Conservation (phyloP, 805 yeast species). For the Middelhovenomyces tepae region DNA sequence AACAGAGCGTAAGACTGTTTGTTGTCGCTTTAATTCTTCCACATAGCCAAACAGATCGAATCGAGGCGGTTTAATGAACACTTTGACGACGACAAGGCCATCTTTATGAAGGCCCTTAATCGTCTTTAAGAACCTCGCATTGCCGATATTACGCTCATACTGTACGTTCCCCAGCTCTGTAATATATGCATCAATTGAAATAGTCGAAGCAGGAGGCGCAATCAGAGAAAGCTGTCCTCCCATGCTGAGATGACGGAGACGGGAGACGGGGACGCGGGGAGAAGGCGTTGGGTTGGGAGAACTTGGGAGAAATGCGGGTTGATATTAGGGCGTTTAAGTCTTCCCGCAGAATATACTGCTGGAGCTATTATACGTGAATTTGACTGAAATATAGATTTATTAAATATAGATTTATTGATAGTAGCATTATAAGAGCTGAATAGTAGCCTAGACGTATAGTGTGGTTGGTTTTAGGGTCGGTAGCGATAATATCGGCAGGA, state of each 20-base stretch:
- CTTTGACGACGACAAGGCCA: slow-evolving; percentile 69
- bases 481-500: no score
- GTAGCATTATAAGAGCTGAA: no score
- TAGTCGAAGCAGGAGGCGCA: slow-evolving; percentile 87
- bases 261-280: no score
- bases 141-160: slow-evolving; percentile 65
- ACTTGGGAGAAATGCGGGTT: no score
- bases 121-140: slow-evolving; percentile 79
- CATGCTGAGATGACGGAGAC: slow-evolving; percentile 39
- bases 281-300: no score
- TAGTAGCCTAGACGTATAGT: no score
- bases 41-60: slow-evolving; percentile 21
- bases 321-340: no score
- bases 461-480: no score
- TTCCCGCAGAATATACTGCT: no score
- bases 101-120: slow-evolving; percentile 67
- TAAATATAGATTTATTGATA: no score
- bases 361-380: no score
- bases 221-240: slow-evolving; percentile 79
- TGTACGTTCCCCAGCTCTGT: slow-evolving; percentile 70
- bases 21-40: slow-evolving; percentile 22
- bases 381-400: no score
- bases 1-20: slow-evolving; percentile 35
- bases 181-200: slow-evolving; percentile 82
- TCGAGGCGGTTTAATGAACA: slow-evolving; percentile 67